Percentiles rank a stretch among this genome's conserved stretches.
These are phyloP conservation scores for Candida takata DNA, from an alignment of 805 yeast species.

Conservation along the genomic window DNA sequence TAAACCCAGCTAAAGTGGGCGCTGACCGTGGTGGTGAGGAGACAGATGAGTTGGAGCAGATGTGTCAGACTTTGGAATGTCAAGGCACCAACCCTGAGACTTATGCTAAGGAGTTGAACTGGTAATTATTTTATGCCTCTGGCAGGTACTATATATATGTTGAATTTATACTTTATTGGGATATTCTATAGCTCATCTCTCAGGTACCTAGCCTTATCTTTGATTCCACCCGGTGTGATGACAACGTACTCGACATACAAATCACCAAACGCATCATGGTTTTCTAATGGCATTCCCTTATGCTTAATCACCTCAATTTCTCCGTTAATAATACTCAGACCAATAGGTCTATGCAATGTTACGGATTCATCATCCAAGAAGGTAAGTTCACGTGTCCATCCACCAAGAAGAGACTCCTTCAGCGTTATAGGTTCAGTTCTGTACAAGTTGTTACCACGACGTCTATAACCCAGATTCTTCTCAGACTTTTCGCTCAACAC, in stretches of 20 bases:
- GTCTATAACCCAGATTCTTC: constrained; percentile 75
- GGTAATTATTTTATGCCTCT: constrained; percentile 10
- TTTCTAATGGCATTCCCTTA: constrained; percentile 78
- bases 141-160: background rate
- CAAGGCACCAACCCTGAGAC: constrained; percentile 34
- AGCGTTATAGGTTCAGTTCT: constrained; percentile 72
- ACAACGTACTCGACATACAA: constrained; percentile 43
- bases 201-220: constrained; percentile 9
- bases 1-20: constrained; percentile 44
- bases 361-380: constrained; percentile 58
- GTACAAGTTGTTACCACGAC: constrained; percentile 67
- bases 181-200: constrained; percentile 20
- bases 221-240: constrained; percentile 35
- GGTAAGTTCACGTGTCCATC: constrained; percentile 65
- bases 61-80: constrained; percentile 47
- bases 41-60: constrained; percentile 42
- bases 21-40: constrained; percentile 33
- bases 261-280: constrained; percentile 43
- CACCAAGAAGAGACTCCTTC: constrained; percentile 70
- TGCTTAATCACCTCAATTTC: constrained; percentile 66
- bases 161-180: too few species aligned
- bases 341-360: constrained; percentile 38
- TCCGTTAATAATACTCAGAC: constrained; percentile 52
- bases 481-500: constrained; percentile 45
- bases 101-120: constrained; percentile 20